Evolutionary conservation across 805 yeast genomes (phyloP), one percentile per base, ranked within the genome.

Genomic region (Metschnikowia gruessii): DNA sequence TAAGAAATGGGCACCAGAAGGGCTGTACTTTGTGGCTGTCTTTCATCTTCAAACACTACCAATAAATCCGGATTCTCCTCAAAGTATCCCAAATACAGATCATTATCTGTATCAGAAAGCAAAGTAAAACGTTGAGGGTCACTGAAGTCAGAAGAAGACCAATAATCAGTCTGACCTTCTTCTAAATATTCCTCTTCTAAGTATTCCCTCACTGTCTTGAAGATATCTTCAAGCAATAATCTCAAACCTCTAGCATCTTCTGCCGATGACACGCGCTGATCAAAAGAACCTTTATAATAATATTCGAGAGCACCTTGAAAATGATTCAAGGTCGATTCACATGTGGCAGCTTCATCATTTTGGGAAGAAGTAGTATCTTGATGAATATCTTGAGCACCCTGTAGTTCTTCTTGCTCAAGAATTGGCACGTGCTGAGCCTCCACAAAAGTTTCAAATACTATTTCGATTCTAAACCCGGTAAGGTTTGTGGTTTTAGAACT

Each of bases 81-180:
- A 17, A 21, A 21, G 7, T 17, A 7, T 1, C 15, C 10, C 3
- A 3, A 9, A 15, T 11, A 12, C 34, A 8, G 34, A 3, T 38
- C 34, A 22, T 38, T 33, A 10, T 21, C 17, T n/a, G n/a, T n/a
- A 19, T 38, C 42, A 12, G 34, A 28, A 17, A 38, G 42, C 19
- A 38, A 28, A 2, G 34, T 38, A n/a, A 38, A 38, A 16, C 42
- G 42, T n/a, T 2, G 34, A 17, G 42, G 29, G 12, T 28, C 34
- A 16, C 29, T 30, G 22, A 28, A 19, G 5, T 38, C 42, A n/a
- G 16, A 29, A 24, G 8, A 9, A 18, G 37, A 13, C 24, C 37
- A 17, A 22, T 4, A 18, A 29, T n/a, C 31, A n/a, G 12, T 29
- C 31, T 4, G 5, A 29, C 13, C n/a, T n/a, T n/a, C n/a, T n/a